These are phyloP conservation scores for Knufia petricola DNA, from an alignment of 2,329 filamentous ascomycete genomes.

Conservation along the genomic window DNA sequence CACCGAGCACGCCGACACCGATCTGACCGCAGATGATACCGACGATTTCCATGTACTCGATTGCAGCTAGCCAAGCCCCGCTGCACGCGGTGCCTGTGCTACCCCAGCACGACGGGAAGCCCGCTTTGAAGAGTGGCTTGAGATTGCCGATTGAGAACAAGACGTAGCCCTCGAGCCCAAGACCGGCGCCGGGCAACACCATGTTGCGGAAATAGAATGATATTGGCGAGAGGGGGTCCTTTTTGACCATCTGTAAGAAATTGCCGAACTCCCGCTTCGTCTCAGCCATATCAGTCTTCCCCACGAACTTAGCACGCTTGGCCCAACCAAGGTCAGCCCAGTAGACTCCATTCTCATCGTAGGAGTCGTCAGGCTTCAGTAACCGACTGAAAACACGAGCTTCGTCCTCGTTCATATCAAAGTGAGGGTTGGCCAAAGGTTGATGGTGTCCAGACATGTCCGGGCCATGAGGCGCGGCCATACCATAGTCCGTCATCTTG, in stretches of 20 bases:
- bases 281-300: conserved; percentile 61
- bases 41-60: conserved; percentile 85
- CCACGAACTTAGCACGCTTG: conserved; percentile 66
- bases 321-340: conserved; percentile 76
- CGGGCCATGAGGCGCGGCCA: conserved; percentile 37
- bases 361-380: conserved; percentile 80
- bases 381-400: conserved; percentile 63
- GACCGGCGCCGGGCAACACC: conserved; percentile 82
- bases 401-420: conserved; percentile 49
- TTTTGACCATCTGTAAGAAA: conserved; percentile 73
- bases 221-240: conserved; percentile 75
- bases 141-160: conserved; percentile 95
- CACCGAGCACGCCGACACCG: conserved; percentile 69
- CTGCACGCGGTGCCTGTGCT: conserved; percentile 46
- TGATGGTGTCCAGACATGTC: conserved; percentile 38
- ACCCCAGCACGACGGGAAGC: conserved; percentile 73
- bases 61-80: conserved; percentile 68
- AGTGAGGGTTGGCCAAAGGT: conserved; percentile 29
- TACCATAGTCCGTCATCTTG: conserved; percentile 18
- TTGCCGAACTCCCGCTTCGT: conserved; percentile 54
- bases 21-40: conserved; percentile 95
- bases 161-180: conserved; percentile 89
- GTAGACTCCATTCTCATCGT: conserved; percentile 72
- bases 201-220: conserved; percentile 82
- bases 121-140: conserved; percentile 65